Evolutionary conservation across 768 basidiomycete genomes (phyloP), one percentile per base, ranked within the genome.

Genomic region (Phanerochaete sordida): DNA sequence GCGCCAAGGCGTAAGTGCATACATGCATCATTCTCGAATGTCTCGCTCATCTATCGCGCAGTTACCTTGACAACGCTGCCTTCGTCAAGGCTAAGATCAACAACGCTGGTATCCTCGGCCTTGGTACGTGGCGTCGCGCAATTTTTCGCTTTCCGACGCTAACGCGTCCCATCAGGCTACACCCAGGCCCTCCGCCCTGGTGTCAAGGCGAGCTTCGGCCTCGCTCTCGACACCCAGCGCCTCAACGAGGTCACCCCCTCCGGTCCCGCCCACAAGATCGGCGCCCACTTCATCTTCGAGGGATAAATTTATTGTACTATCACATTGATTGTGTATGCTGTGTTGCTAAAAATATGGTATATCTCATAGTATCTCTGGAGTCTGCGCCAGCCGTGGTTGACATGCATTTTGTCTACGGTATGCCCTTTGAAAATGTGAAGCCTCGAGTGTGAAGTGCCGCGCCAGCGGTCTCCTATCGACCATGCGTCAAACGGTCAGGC

Each of bases 81-180:
- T 98, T 92, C 71, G 83, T 98, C 78, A 98, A 99, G 84, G 92
- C 95, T 66, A 98, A 98, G 84, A 95, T 98, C 81, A 98, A 98
- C 86, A 96, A 95, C 79, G 74, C 86, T 60, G 95, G 95, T 81
- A 83, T 95, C 71, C 83, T 97, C 66, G 89, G 85, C 68, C 86
- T 96, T 65, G 88, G 85, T 92, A 72, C 62, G 75, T 70, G 6
- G 6, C 3, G 11, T 30, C 49, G 31, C 15, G 7, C 23, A 13
- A 19, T 12, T 30, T 15, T 33, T 19, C 30, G n/a, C 26, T 26
- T 55, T n/a, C 48, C 33, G 45, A 27, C n/a, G 35, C 16, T 31
- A 59, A 24, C 19, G 7, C 33, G 54, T 47, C 50, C 54, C 23
- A 23, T 12, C 62, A 89, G 88, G 89, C 66, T 95, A 94, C 80